Evolutionary conservation across 352 stramenopile species (phyloP), one percentile per base, ranked within the genome.

Genomic region (Pythium monospermum): DNA sequence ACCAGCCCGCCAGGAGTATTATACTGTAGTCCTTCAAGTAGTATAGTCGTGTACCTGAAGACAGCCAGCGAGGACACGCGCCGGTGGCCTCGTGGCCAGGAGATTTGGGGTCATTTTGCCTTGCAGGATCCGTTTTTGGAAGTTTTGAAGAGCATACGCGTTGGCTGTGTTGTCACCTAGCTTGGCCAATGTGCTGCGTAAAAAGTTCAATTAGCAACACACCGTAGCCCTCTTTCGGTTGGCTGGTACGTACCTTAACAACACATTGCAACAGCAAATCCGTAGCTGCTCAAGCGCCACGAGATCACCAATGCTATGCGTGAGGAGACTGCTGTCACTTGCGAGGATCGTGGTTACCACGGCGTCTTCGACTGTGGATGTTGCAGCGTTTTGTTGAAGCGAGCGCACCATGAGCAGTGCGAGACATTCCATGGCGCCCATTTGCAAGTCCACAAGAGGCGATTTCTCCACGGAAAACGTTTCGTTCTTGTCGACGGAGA

Each of bases 401-500:
- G 45, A 55, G 8, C 43, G 30, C 5, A 22, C 23, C 1, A 85
- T 41, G n/a, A 88, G 59, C 25, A 83, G 46, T 2, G 74, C 73
- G 16, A 82, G 54, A 39, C 74, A 85, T 47, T 90, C 79, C 54
- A 90, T 87, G 26, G 76, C 75, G 21, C 79, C 79, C 25, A 80
- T 66, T 47, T 90, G 76, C 11, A 90, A 52, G 59, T 90, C 79
- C 3, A 62, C 68, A 19, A 87, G 63, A 10, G 72, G 46, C 10
- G 68, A 71, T 23, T 64, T 53, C 38, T 76, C 51, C 0, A 33
- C 35, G 16, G 26, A 59, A 12, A 61, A 57, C 19, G 38, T 12
- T 18, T 62, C 48, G 13, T 8, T 49, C 35, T 18, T 26, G 40
- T 22, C 44, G 10, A 30, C 57, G 71, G 66, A 66, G 25, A 90